These are phyloP conservation scores for Lasiosphaeriaceae sp. DNA, from an alignment of 495 filamentous ascomycete genomes.

Conservation along the genomic window DNA sequence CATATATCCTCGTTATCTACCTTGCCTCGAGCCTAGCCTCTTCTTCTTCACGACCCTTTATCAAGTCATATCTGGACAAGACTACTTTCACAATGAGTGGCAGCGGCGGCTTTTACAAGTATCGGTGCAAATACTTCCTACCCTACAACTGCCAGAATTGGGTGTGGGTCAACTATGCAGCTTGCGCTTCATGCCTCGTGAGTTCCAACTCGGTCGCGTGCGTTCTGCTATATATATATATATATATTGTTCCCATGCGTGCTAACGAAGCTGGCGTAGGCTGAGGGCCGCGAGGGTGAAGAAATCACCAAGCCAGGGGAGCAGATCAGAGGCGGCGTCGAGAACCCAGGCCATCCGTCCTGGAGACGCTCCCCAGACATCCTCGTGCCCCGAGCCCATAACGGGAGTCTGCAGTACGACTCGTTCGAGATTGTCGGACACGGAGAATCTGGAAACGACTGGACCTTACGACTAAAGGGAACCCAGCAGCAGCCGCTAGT, in stretches of 20 bases:
- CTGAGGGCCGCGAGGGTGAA: conserved; percentile 46
- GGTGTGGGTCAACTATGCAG: conserved; percentile 57
- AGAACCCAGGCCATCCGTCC: conserved; percentile 6
- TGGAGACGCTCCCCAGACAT: conserved; percentile 17
- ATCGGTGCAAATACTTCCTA: conserved; percentile 58
- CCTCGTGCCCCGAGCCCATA: conserved; percentile 40
- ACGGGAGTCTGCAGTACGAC: conserved; percentile 42
- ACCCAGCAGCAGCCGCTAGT: conserved; percentile 15
- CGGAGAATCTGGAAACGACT: conserved; percentile 26
- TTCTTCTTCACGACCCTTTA: not conserved
- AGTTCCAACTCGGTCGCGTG: conserved; percentile 16
- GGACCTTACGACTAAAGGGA: conserved; percentile 28
- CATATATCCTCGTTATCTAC: not conserved
- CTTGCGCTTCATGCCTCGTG: conserved; percentile 56
- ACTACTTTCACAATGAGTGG: conserved; percentile 46
- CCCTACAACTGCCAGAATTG: conserved; percentile 57
- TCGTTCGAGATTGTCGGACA: conserved; percentile 40
- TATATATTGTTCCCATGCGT: not conserved
- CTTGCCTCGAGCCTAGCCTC: not conserved
- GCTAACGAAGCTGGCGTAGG: conserved; percentile 19
- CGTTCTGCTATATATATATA: not conserved
- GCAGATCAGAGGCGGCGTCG: not conserved
- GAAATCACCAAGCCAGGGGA: conserved; percentile 15
- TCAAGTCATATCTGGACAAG: not conserved
- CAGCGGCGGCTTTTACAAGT: conserved; percentile 57